Conservation (phyloP, 139 green algal species). For the Haematococcus lacustris region DNA sequence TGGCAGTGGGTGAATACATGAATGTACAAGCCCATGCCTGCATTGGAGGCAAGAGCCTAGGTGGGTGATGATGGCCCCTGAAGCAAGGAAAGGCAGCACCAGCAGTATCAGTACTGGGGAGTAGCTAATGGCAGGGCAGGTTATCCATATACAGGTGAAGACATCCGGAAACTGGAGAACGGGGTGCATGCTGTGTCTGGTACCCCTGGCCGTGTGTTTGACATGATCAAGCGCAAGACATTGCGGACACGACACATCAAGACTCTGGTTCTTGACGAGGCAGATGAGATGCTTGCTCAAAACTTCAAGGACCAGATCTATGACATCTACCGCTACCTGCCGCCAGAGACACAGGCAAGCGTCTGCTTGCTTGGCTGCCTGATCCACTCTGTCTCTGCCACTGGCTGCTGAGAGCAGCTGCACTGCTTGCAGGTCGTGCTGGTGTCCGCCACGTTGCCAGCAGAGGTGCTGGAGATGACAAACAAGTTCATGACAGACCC, state of each 20-base stretch:
- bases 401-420: no score
- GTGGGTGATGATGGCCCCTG: no score
- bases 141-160: slow-evolving; percentile 67
- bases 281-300: slow-evolving; percentile 97
- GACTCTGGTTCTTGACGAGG: slow-evolving; percentile 82
- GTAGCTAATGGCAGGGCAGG: no score
- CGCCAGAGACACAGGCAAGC: slow-evolving; percentile 32
- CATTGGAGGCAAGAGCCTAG: slow-evolving; percentile 91
- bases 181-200: slow-evolving; percentile 91
- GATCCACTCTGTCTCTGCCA: no score
- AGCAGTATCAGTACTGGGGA: no score
- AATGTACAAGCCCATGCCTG: slow-evolving; percentile 89
- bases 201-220: slow-evolving; percentile 94
- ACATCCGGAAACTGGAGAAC: slow-evolving; percentile 89
- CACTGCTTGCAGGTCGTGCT: slow-evolving; percentile 87
- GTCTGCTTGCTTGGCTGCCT: no score
- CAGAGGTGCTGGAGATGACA: slow-evolving; percentile 96
- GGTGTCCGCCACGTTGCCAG: slow-evolving; percentile 90
- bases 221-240: slow-evolving; percentile 92
- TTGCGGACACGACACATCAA: slow-evolving; percentile 44
- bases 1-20: slow-evolving; percentile 89
- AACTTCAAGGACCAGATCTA: slow-evolving; percentile 99
- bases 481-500: slow-evolving; percentile 99
- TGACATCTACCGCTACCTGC: slow-evolving; percentile 86
- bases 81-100: no score